Evolutionary conservation across 2,329 filamentous ascomycete species (phyloP), one percentile per base, ranked within the genome.

Genomic region (Aschersonia sp.): DNA sequence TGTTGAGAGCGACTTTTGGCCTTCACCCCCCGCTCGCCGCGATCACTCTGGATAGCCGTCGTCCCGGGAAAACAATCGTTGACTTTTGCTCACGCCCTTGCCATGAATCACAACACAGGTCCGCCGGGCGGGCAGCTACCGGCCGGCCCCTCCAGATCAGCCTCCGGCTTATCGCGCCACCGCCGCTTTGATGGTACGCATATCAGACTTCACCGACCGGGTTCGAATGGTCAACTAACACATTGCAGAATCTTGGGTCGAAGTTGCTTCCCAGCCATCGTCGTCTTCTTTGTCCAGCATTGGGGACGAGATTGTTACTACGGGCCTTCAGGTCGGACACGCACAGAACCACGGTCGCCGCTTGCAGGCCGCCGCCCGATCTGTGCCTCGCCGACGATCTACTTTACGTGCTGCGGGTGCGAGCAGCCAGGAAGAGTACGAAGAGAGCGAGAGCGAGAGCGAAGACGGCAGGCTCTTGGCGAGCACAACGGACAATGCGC

Each of bases 371-470:
- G 55, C 62, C 8, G 52, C 59, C 29, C 57, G 63, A 49, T 61
- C 62, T 4, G 52, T 65, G 14, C 58, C 58, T 29, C 67, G 65
- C 47, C 65, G 68, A 49, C 66, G 67, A 43, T 65, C 67, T 30
- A 62, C 66, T 32, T 58, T 67, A 39, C 68, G 67, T 29, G 58
- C 64, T 47, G 66, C 68, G 48, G 69, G 67, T 44, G 68, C 72
- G 33, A 94, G 87, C 64, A 94, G 89, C 58, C 87, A 95, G 62
- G 89, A 95, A 56, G 89, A 95, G 67, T 94, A 94, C 58, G 87
- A 94, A 35, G 88, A 95, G 68, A 94, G 85, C 52, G 40, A 43
- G 22, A 31, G 42, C 42, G 88, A 94, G 63, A 94, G 78, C 64
- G 89, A 95, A 52, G 87, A 88, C 42, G 89, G 95, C 57, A 77